These are phyloP conservation scores for Xylaria sp. DNA, from an alignment of 2,329 filamentous ascomycete species.

Conservation along the genomic window DNA sequence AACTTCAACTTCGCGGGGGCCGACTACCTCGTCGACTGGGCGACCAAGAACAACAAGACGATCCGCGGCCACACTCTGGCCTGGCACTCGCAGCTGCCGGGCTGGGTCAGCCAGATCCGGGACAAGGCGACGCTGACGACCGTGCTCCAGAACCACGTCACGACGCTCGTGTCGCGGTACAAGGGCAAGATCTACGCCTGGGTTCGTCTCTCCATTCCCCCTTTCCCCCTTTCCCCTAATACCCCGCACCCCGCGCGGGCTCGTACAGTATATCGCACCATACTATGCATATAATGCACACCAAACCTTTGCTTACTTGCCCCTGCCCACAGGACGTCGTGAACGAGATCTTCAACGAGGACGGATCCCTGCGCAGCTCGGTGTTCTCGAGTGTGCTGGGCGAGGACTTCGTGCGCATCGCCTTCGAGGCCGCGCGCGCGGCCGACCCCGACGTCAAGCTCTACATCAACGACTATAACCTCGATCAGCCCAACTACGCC, in stretches of 20 bases:
- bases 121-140: slow-evolving; percentile 56
- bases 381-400: slow-evolving; percentile 76
- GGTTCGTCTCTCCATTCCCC: slow-evolving; percentile 51
- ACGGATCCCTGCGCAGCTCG: slow-evolving; percentile 66
- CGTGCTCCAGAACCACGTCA: slow-evolving; percentile 70
- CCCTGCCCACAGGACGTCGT: slow-evolving; percentile 61
- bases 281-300: background rate
- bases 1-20: slow-evolving; percentile 66
- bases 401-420: slow-evolving; percentile 75
- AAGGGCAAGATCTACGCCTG: slow-evolving; percentile 66
- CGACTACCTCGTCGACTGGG: slow-evolving; percentile 70
- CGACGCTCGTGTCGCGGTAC: slow-evolving; percentile 65
- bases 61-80: slow-evolving; percentile 74
- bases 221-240: background rate
- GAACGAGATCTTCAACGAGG: slow-evolving; percentile 72
- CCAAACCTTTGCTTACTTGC: background rate
- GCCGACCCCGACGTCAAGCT: slow-evolving; percentile 75
- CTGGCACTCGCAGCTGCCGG: slow-evolving; percentile 70
- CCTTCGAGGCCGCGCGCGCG: slow-evolving; percentile 73
- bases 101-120: slow-evolving; percentile 64
- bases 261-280: no score
- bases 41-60: slow-evolving; percentile 63
- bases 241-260: no score
- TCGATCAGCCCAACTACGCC: slow-evolving; percentile 67
- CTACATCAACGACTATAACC: slow-evolving; percentile 81